Conservation (phyloP, 1,284 basidiomycete genomes). For the Heliocybe sulcata region DNA sequence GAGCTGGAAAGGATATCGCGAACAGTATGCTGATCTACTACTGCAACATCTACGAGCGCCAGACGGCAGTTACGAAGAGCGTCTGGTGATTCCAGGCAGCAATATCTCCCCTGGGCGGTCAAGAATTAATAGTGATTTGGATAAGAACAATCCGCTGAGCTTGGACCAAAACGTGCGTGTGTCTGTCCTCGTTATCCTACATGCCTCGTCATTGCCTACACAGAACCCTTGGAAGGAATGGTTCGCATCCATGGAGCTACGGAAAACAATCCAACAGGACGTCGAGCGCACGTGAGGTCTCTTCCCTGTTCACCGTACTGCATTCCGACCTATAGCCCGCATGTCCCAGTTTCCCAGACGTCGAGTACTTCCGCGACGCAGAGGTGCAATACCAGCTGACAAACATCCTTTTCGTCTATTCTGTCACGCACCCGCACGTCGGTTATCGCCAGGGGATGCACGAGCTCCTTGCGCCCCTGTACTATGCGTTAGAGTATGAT, state of each 20-base stretch:
- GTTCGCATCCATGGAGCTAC: conserved; percentile 82
- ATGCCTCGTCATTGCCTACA: conserved; percentile 1
- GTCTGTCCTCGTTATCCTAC: not conserved
- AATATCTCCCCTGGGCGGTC: conserved; percentile 23
- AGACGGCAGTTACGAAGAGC: conserved; percentile 71
- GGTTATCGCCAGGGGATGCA: conserved; percentile 97
- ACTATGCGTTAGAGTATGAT: conserved; percentile 79
- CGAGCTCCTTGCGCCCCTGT: conserved; percentile 82
- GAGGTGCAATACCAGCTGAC: conserved; percentile 76
- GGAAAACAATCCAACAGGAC: conserved; percentile 84
- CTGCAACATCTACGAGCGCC: conserved; percentile 68
- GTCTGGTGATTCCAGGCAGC: conserved; percentile 47
- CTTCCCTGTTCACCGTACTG: conserved; percentile 5
- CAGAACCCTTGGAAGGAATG: conserved; percentile 91
- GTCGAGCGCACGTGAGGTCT: conserved; percentile 80
- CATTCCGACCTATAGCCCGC: not conserved
- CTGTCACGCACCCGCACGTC: conserved; percentile 67
- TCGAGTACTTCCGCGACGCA: conserved; percentile 75
- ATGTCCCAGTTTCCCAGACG: conserved; percentile 81
- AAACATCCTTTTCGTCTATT: conserved; percentile 80
- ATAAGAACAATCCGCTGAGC: conserved; percentile 81
- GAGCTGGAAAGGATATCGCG: conserved; percentile 38
- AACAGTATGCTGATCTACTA: conserved; percentile 42
- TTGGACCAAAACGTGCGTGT: conserved; percentile 66
- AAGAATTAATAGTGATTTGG: conserved; percentile 39